Evolutionary conservation across 129 eudicot species (phyloP).

Genomic region (Pulicaria dysenterica): DNA sequence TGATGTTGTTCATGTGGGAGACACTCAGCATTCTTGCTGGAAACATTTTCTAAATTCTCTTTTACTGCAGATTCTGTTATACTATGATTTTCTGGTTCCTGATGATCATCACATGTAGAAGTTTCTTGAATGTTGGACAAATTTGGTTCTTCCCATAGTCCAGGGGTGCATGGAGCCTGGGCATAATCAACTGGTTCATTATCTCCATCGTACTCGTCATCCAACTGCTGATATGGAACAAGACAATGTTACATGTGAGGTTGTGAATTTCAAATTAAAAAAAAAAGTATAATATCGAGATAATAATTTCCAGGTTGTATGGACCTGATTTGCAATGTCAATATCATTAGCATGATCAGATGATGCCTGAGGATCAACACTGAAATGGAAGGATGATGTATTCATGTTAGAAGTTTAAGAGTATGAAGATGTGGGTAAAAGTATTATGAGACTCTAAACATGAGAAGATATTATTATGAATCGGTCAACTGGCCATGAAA

Average conservation of each 20-base stretch:
- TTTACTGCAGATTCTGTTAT: conserved; percentile 41
- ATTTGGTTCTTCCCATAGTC: conserved; percentile 82
- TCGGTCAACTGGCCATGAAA: background rate
- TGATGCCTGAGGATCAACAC: conserved; percentile 69
- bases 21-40: conserved; percentile 37
- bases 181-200: conserved; percentile 64
- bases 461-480: background rate
- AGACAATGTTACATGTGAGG: background rate
- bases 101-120: conserved; percentile 73
- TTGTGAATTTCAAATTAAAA: background rate
- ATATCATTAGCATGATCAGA: conserved; percentile 47
- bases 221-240: conserved; percentile 34
- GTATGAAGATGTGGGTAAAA: background rate
- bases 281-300: conserved; percentile 10
- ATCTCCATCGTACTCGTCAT: conserved; percentile 45
- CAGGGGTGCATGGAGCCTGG: conserved; percentile 94
- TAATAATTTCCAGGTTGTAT: conserved; percentile 4
- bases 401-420: conserved; percentile 26
- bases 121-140: conserved; percentile 71
- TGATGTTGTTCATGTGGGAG: conserved; percentile 34
- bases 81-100: conserved; percentile 62
- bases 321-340: conserved; percentile 34
- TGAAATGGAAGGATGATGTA: conserved; percentile 42
- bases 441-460: background rate
- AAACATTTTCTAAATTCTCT: conserved; percentile 43